Conservation (phyloP, 2,329 filamentous ascomycete genomes). For the Fusarium dlaminii region DNA sequence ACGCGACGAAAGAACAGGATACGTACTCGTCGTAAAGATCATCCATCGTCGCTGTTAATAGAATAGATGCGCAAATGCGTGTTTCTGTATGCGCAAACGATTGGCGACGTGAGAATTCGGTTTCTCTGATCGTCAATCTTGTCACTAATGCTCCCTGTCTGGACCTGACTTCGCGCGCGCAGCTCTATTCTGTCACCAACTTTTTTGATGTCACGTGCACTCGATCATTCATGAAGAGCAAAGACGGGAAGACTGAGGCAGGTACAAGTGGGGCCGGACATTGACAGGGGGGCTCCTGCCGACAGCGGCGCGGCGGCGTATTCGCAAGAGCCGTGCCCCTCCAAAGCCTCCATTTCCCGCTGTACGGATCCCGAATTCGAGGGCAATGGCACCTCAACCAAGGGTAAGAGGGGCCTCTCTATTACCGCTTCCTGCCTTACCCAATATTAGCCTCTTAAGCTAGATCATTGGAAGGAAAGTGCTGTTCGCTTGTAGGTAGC, state of each 20-base stretch:
- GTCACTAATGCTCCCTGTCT: conserved; percentile 23
- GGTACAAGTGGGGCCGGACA: conserved; percentile 36
- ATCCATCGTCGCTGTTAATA: conserved; percentile 70
- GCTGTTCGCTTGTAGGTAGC: conserved; percentile 17
- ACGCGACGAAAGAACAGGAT: neutral
- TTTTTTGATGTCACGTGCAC: conserved; percentile 45
- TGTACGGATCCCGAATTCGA: conserved; percentile 29
- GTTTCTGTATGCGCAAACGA: conserved; percentile 22
- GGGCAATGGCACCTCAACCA: conserved; percentile 4
- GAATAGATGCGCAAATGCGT: conserved; percentile 20
- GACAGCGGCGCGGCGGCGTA: conserved; percentile 42
- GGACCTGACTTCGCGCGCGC: conserved; percentile 38
- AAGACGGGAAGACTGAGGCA: conserved; percentile 5
- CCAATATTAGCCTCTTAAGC: conserved; percentile 8
- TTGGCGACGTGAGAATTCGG: conserved; percentile 30
- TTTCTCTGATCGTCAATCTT: conserved; percentile 36
- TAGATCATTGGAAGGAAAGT: conserved; percentile 17
- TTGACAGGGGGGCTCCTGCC: conserved; percentile 28
- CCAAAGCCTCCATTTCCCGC: conserved; percentile 28
- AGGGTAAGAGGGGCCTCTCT: conserved; percentile 21
- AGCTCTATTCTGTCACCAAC: conserved; percentile 35
- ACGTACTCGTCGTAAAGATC: conserved; percentile 93
- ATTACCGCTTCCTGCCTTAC: neutral
- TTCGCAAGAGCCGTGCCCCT: conserved; percentile 41
- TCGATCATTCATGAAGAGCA: neutral